A percentile compares a stretch with the other conserved stretches of the same genome.
Evolutionary conservation across 148 eudicot species (phyloP).

Genomic region (Rhododendron molle): DNA sequence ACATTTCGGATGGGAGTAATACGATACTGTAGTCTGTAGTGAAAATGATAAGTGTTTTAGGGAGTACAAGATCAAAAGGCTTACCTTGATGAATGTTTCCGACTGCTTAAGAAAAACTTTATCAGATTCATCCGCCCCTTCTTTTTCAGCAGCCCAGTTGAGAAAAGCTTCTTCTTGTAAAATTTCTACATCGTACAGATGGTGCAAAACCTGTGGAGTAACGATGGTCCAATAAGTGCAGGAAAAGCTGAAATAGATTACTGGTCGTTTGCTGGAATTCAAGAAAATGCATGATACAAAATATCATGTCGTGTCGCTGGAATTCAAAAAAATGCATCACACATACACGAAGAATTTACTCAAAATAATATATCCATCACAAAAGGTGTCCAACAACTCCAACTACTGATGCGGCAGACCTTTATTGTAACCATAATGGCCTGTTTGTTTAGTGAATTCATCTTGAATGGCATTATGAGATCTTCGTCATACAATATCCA

Average conservation of each 20-base stretch:
- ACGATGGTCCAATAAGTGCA: not conserved
- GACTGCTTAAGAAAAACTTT: conserved; percentile 68
- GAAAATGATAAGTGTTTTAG: not conserved
- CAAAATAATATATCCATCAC: not conserved
- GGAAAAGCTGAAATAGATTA: not conserved
- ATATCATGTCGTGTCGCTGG: not conserved
- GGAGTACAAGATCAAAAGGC: not conserved
- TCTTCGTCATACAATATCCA: not conserved
- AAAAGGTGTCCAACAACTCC: not conserved
- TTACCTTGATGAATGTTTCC: conserved; percentile 61
- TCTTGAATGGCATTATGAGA: not conserved
- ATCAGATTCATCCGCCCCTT: conserved; percentile 81
- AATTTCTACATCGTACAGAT: conserved; percentile 60
- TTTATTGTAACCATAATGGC: not conserved
- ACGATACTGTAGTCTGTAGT: too few relatives aligned
- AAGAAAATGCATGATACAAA: not conserved
- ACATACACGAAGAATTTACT: not conserved
- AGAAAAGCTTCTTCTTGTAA: conserved; percentile 87
- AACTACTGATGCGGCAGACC: not conserved
- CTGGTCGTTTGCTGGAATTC: not conserved
- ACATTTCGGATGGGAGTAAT: not conserved
- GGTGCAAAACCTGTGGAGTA: conserved; percentile 61
- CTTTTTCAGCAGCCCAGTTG: conserved; percentile 82
- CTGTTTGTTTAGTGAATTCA: not conserved
- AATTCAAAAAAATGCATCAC: not conserved